Conservation (phyloP, 1,284 basidiomycete species). For the Fomitopsis palustris region DNA sequence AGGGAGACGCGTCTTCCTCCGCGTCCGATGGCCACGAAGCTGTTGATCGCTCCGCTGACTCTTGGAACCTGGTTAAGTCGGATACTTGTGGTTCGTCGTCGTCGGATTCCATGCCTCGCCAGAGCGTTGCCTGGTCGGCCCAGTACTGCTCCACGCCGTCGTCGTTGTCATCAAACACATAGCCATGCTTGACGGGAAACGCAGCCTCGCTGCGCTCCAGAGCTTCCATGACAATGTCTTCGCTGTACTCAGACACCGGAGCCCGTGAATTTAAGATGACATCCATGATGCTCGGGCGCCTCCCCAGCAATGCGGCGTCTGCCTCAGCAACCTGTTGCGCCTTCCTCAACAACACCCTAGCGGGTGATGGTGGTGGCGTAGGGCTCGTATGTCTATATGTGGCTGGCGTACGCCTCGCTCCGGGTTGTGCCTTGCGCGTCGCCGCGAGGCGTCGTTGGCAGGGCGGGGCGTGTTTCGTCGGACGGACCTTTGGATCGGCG, state of each 20-base stretch:
- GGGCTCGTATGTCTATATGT: constrained; percentile 8
- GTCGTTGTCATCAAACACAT: constrained; percentile 25
- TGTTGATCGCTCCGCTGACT: constrained; percentile 47
- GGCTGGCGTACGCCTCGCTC: constrained; percentile 9
- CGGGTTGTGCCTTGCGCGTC: constrained; percentile 6
- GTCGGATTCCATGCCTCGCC: constrained; percentile 16
- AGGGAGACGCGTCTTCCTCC: constrained; percentile 5
- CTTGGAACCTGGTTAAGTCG: constrained; percentile 29
- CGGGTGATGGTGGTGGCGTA: constrained; percentile 17
- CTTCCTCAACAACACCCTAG: constrained; percentile 18
- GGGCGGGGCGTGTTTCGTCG: neutral
- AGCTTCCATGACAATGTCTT: constrained; percentile 25
- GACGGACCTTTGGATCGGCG: constrained; percentile 1
- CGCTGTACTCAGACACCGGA: constrained; percentile 18
- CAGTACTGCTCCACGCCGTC: constrained; percentile 35
- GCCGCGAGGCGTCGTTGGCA: constrained; percentile 7
- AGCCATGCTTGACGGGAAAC: constrained; percentile 19
- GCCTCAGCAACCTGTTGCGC: constrained; percentile 17
- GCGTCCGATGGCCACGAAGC: constrained; percentile 28
- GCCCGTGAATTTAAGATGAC: constrained; percentile 22
- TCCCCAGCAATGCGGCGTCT: constrained; percentile 15
- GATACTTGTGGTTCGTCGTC: constrained; percentile 17
- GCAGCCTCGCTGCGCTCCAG: constrained; percentile 22
- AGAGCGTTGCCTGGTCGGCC: constrained; percentile 34
- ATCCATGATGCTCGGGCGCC: constrained; percentile 26